These are phyloP conservation scores for Millerozyma miso DNA, from an alignment of 805 yeast species.

Conservation along the genomic window DNA sequence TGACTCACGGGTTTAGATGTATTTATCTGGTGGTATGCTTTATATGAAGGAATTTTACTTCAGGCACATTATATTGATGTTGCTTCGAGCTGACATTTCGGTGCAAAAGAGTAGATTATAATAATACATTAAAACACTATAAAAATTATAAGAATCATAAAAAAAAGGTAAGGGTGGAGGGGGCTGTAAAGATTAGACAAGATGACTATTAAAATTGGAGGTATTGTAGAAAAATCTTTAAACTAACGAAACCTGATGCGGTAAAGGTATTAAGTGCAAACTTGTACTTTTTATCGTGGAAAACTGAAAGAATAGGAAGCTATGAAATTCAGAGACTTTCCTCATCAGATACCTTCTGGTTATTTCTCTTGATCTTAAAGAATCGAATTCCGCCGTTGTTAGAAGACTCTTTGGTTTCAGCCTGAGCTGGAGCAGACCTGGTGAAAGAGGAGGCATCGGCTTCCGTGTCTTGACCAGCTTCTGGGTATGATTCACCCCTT, in stretches of 20 bases:
- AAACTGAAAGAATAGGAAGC: not conserved
- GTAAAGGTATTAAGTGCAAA: not conserved
- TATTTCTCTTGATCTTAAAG: slow-evolving; percentile 64
- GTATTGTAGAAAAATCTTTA: not conserved
- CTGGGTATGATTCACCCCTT: slow-evolving; percentile 18
- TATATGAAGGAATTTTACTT: too few relatives aligned
- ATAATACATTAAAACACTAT: not conserved
- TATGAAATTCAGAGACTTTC: slow-evolving; percentile 32
- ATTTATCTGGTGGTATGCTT: too few relatives aligned
- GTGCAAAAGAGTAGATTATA: too few relatives aligned
- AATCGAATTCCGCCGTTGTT: slow-evolving; percentile 67
- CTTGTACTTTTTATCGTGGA: not conserved
- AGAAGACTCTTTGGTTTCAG: slow-evolving; percentile 23
- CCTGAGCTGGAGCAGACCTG: slow-evolving; percentile 28
- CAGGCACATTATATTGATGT: too few relatives aligned
- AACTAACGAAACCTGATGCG: not conserved
- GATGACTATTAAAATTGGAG: not conserved
- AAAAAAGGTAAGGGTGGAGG: too few relatives aligned
- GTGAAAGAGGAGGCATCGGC: slow-evolving; percentile 43
- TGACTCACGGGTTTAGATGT: too few relatives aligned
- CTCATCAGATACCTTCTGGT: slow-evolving; percentile 39
- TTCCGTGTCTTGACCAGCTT: slow-evolving; percentile 22
- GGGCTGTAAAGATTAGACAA: not conserved
- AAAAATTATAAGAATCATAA: not conserved
- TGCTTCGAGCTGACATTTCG: too few relatives aligned